Base-by-base conservation (phyloP, 495 filamentous ascomycete species). In the Penicillium chermesinum region DNA sequence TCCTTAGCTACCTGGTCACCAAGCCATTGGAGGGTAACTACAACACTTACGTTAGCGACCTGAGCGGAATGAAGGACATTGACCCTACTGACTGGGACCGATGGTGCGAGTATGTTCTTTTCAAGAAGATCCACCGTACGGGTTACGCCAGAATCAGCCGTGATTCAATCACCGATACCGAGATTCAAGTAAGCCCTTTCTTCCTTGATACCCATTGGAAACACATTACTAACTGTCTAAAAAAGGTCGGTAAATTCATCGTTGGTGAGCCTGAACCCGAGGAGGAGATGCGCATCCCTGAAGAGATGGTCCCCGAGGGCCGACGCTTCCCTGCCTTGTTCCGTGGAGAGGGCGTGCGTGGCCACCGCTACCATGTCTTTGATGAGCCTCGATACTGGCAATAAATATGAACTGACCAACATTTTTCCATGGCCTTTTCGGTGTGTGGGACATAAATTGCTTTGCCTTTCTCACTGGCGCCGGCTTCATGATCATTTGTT, bases 81-180 rank as follows among this genome's bases (percentile, higher is more conserved):
- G 94, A 99, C 56, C 79, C 83, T 7, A 85, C 75, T 12, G 94
- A 99, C 61, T 95, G 89, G 89, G 93, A 98, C 67, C 73, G 94
- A 47, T 99, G 94, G 94, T 99, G 94, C 71, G 93, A 99, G 73
- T 99, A 99, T 61, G 93, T 99, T 53, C 74, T 99, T 42, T 99
- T 87, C 74, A 95, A 96, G 73, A 85, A 84, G 9, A 65, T 99
- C 42, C 86, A 83, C 64, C 76, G 91, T 52, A 84, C 85, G 2
- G 94, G 89, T 7, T 98, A 97, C 63, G 93, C 93, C 12, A 77
- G 93, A 53, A 83, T 98, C 30, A 91, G 86, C 49, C 72, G 93
- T 56, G 81, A 83, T 50, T 94, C 87, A 0, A 96, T 99, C 58
- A 99, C 93, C 18, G 93, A 99, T 65, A 99, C 93, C 3, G 93